A percentile compares a stretch with the other conserved stretches of the same genome.
Evolutionary conservation across 2,329 filamentous ascomycete species (phyloP).

Genomic region (Blastomyces parvus): DNA sequence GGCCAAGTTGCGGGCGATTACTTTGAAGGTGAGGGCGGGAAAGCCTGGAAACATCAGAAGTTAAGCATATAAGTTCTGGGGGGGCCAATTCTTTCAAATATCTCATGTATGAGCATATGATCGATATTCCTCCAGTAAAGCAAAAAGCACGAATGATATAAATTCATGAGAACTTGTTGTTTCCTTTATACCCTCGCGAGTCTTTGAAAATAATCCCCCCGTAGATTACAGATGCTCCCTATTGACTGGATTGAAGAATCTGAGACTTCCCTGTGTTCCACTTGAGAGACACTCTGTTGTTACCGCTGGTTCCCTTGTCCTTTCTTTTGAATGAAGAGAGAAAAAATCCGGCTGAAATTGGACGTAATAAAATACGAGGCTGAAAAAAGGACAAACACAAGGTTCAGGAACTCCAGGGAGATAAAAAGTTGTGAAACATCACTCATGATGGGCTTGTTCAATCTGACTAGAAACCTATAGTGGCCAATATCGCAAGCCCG

Average conservation of each 20-base stretch:
- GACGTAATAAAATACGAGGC: slow-evolving; percentile 2
- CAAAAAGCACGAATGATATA: background rate
- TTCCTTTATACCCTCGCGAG: background rate
- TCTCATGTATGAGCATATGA: background rate
- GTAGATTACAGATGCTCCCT: background rate
- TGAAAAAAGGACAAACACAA: background rate
- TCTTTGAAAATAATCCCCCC: background rate
- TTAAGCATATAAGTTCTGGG: slow-evolving; percentile 25
- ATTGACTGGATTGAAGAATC: background rate
- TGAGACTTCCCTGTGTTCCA: background rate
- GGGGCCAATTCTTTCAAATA: background rate
- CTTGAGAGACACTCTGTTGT: background rate
- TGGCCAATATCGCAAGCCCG: slow-evolving; percentile 4
- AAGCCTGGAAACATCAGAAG: slow-evolving; percentile 48
- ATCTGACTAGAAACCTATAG: slow-evolving; percentile 7
- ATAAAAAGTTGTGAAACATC: slow-evolving; percentile 3
- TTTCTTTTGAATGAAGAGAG: background rate
- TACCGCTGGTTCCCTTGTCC: background rate
- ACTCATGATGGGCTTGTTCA: slow-evolving; percentile 6
- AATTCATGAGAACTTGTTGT: background rate
- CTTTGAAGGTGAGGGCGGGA: slow-evolving; percentile 42
- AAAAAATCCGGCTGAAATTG: background rate
- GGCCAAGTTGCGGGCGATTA: slow-evolving; percentile 78
- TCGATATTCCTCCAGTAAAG: background rate
- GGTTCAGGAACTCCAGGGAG: background rate